phyloP scores from a whole-genome alignment of 2,329 filamentous ascomycete genomes.

The Aspergillus texensis region DNA sequence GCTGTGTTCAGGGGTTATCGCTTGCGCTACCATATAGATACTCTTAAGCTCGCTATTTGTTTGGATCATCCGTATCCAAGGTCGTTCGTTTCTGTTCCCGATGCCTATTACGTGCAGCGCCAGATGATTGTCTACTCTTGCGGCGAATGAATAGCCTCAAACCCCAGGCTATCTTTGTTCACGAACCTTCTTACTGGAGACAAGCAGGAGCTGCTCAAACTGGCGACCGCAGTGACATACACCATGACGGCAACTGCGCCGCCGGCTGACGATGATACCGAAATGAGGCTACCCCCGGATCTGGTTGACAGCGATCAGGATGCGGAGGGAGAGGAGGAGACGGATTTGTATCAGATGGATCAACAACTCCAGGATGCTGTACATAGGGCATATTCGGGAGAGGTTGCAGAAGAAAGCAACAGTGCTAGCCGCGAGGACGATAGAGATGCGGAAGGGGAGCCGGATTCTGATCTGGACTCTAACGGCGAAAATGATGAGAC shows the following conservation, averaged over 20 bases:
- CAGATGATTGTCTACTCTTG: slow-evolving; percentile 31
- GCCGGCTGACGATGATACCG: slow-evolving; percentile 40
- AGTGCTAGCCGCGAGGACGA: slow-evolving; percentile 35
- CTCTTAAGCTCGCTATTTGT: not conserved
- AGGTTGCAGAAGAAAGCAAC: slow-evolving; percentile 31
- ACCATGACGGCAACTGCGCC: slow-evolving; percentile 47
- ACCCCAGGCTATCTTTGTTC: slow-evolving; percentile 23
- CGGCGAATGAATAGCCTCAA: slow-evolving; percentile 32
- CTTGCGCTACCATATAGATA: not conserved
- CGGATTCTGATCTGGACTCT: slow-evolving; percentile 23
- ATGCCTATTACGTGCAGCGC: slow-evolving; percentile 30
- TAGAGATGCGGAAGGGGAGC: slow-evolving; percentile 33
- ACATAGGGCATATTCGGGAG: slow-evolving; percentile 38
- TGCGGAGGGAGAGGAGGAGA: slow-evolving; percentile 49
- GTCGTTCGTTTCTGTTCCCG: slow-evolving; percentile 23
- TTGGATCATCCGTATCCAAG: slow-evolving; percentile 17
- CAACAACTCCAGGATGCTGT: slow-evolving; percentile 43
- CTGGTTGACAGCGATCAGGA: slow-evolving; percentile 46
- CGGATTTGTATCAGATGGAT: slow-evolving; percentile 44
- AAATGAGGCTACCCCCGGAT: slow-evolving; percentile 35
- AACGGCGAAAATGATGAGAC: slow-evolving; percentile 49
- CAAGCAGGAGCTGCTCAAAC: slow-evolving; percentile 27
- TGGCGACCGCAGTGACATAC: slow-evolving; percentile 42
- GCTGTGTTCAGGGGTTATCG: slow-evolving; percentile 7
- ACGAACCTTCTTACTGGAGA: slow-evolving; percentile 11